Percentiles rank a stretch among this genome's conserved stretches.
These are phyloP conservation scores for Cladosporium austrohemisphaericum DNA, from an alignment of 2,329 filamentous ascomycete species.

Conservation along the genomic window DNA sequence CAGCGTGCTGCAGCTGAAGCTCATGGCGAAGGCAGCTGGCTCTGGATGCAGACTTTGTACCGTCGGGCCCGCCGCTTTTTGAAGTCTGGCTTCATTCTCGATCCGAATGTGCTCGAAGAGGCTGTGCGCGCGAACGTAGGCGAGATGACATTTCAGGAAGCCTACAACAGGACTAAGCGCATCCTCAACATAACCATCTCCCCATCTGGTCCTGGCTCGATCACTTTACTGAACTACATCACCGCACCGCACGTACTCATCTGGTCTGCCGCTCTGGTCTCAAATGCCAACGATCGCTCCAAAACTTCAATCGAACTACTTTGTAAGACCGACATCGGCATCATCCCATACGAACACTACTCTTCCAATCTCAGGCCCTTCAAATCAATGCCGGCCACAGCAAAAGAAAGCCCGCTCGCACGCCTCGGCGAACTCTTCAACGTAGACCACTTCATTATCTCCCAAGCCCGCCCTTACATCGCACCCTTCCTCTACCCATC, in stretches of 20 bases:
- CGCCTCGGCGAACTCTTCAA: slow-evolving; percentile 82
- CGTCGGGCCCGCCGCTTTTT: slow-evolving; percentile 67
- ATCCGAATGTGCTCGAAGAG: slow-evolving; percentile 75
- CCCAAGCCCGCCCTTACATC: slow-evolving; percentile 84
- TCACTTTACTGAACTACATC: slow-evolving; percentile 84
- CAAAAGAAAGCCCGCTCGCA: slow-evolving; percentile 53
- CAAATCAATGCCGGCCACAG: not conserved
- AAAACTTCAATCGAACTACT: slow-evolving; percentile 49
- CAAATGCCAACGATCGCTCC: slow-evolving; percentile 51
- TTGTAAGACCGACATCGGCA: slow-evolving; percentile 73
- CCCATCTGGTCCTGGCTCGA: slow-evolving; percentile 68
- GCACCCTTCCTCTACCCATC: slow-evolving; percentile 55
- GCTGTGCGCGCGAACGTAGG: slow-evolving; percentile 82
- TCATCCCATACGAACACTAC: slow-evolving; percentile 58
- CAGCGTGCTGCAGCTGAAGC: slow-evolving; percentile 25
- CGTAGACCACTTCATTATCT: slow-evolving; percentile 92
- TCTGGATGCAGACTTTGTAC: slow-evolving; percentile 54
- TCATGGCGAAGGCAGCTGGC: slow-evolving; percentile 27
- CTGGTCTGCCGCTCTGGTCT: slow-evolving; percentile 74
- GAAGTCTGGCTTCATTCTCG: slow-evolving; percentile 76
- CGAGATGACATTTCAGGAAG: slow-evolving; percentile 89
- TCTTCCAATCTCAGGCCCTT: not conserved
- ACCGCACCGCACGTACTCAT: slow-evolving; percentile 91
- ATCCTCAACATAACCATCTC: slow-evolving; percentile 90
- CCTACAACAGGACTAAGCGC: slow-evolving; percentile 77